These are phyloP conservation scores for Podaxis rugospora DNA, from an alignment of 768 basidiomycete genomes.

Conservation along the genomic window DNA sequence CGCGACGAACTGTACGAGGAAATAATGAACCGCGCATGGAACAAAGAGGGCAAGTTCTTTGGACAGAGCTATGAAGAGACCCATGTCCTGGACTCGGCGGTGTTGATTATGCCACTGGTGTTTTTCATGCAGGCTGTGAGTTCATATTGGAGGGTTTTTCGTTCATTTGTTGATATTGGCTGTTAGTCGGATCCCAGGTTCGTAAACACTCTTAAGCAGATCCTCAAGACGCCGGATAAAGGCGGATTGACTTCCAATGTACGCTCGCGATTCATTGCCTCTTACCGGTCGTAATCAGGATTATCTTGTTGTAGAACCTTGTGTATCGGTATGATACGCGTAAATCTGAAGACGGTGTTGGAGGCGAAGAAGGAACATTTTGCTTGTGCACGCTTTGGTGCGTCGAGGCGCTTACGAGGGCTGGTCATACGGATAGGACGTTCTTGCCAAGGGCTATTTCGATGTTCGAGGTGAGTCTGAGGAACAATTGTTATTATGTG, in stretches of 20 bases:
- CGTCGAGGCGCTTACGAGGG: slow-evolving; percentile 85
- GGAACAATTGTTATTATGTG: background rate
- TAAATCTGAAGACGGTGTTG: slow-evolving; percentile 89
- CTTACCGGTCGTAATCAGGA: background rate
- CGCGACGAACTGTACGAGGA: slow-evolving; percentile 72
- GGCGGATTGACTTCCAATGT: slow-evolving; percentile 91
- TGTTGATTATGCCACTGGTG: slow-evolving; percentile 89
- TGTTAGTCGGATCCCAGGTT: slow-evolving; percentile 83
- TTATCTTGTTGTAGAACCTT: slow-evolving; percentile 50
- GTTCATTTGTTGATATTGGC: background rate
- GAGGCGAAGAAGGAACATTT: slow-evolving; percentile 94
- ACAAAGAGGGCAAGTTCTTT: slow-evolving; percentile 62
- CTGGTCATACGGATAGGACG: slow-evolving; percentile 69
- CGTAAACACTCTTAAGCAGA: slow-evolving; percentile 75
- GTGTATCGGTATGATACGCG: slow-evolving; percentile 87
- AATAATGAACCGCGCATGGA: slow-evolving; percentile 88
- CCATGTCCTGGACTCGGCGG: slow-evolving; percentile 77
- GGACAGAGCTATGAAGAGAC: slow-evolving; percentile 90
- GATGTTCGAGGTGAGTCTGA: slow-evolving; percentile 80
- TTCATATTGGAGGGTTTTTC: background rate
- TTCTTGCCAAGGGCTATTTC: slow-evolving; percentile 64
- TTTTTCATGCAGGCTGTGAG: slow-evolving; percentile 84
- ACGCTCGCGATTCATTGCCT: slow-evolving; percentile 15
- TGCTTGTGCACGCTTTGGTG: slow-evolving; percentile 87
- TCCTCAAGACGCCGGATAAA: slow-evolving; percentile 82